These are phyloP conservation scores for Aspergillus bridgeri DNA, from an alignment of 495 filamentous ascomycete species.

Conservation along the genomic window DNA sequence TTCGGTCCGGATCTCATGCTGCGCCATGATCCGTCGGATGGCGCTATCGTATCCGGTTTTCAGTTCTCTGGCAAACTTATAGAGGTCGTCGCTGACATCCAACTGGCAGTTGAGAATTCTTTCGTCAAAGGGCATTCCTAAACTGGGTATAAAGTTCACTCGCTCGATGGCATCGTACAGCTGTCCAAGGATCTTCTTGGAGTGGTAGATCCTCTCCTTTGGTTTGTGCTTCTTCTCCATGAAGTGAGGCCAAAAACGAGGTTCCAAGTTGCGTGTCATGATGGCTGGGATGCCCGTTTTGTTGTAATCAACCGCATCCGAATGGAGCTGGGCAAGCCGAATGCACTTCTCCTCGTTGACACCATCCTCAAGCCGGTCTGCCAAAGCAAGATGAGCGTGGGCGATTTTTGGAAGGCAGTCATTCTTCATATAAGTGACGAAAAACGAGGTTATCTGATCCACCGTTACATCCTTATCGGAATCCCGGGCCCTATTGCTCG, in stretches of 20 bases:
- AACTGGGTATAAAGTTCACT: slow-evolving; percentile 68
- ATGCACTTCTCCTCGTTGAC: slow-evolving; percentile 70
- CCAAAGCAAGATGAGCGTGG: slow-evolving; percentile 74
- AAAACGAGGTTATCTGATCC: slow-evolving; percentile 74
- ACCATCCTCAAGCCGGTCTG: slow-evolving; percentile 60
- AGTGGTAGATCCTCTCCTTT: slow-evolving; percentile 58
- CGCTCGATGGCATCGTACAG: slow-evolving; percentile 72
- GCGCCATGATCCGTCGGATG: slow-evolving; percentile 77
- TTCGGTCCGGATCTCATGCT: slow-evolving; percentile 81
- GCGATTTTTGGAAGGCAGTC: slow-evolving; percentile 78
- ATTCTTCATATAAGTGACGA: slow-evolving; percentile 92
- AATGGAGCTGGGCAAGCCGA: slow-evolving; percentile 76
- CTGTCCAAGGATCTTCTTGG: slow-evolving; percentile 70
- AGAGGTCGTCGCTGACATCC: slow-evolving; percentile 44
- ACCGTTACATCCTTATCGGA: slow-evolving; percentile 58
- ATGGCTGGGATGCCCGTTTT: slow-evolving; percentile 79
- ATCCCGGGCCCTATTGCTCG: slow-evolving; percentile 45
- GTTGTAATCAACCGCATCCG: slow-evolving; percentile 86
- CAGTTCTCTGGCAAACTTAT: slow-evolving; percentile 58
- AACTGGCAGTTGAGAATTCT: slow-evolving; percentile 67
- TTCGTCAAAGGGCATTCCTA: slow-evolving; percentile 67
- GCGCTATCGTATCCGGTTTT: slow-evolving; percentile 76
- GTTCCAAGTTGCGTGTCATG: slow-evolving; percentile 59
- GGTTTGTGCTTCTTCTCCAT: slow-evolving; percentile 68
- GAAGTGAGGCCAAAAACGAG: slow-evolving; percentile 76